These are phyloP conservation scores for Starmerella etchellsii DNA, from an alignment of 805 yeast species.

Conservation along the genomic window DNA sequence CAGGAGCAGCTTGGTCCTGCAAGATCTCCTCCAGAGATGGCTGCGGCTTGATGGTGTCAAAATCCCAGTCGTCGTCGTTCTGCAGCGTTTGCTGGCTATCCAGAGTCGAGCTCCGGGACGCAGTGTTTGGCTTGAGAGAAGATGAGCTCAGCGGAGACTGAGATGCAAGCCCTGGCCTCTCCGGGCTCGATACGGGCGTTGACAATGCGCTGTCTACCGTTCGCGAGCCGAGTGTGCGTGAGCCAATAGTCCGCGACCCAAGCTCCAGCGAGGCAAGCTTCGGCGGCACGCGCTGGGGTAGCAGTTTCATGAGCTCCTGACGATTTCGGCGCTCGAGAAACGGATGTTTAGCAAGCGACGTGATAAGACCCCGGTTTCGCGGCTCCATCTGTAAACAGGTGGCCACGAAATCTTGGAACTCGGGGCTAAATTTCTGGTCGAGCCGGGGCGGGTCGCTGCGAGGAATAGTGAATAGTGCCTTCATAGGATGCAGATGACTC, in stretches of 20 bases:
- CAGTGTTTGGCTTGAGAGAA: background rate
- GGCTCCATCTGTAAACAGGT: conserved; percentile 65
- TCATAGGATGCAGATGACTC: conserved; percentile 39
- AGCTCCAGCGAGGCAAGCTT: background rate
- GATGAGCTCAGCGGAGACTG: background rate
- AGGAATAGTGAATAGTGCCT: conserved; percentile 41
- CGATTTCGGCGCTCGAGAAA: conserved; percentile 32
- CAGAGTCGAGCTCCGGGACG: background rate
- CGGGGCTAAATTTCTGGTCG: conserved; percentile 29
- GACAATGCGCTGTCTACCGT: background rate
- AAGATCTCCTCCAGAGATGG: conserved; percentile 14
- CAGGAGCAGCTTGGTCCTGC: conserved; percentile 8
- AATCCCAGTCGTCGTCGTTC: conserved; percentile 29
- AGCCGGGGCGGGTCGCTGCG: conserved; percentile 37
- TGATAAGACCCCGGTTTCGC: conserved; percentile 49
- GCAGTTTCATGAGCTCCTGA: conserved; percentile 13
- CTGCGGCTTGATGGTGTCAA: conserved; percentile 28
- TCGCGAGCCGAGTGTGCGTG: background rate
- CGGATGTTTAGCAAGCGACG: conserved; percentile 46
- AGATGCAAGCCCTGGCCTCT: background rate
- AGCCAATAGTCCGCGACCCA: no score
- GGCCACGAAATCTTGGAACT: conserved; percentile 55
- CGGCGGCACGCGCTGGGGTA: conserved; percentile 13
- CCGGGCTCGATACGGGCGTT: background rate
- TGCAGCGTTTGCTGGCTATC: background rate